These are phyloP conservation scores for Boletus vinaceobasis DNA, from an alignment of 768 basidiomycete species.

Conservation along the genomic window DNA sequence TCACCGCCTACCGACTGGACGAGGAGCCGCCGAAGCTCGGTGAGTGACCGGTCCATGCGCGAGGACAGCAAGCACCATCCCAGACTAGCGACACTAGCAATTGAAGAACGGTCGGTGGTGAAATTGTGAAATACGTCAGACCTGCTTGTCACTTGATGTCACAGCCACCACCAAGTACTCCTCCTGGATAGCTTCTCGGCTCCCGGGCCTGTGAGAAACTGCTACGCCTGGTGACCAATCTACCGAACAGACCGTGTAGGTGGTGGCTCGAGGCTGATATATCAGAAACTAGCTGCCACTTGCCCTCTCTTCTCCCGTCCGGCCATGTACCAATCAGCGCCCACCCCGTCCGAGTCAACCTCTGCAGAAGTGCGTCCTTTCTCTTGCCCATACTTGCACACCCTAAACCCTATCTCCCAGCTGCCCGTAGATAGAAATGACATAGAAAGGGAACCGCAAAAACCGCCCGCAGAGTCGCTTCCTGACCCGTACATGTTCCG, in stretches of 20 bases:
- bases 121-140: no score
- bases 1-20: neutral
- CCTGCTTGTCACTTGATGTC: no score
- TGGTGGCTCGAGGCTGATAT: no score
- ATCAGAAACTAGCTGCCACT: no score
- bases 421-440: slow-evolving; percentile 8
- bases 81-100: slow-evolving; percentile 44
- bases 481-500: slow-evolving; percentile 69
- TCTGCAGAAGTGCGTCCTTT: slow-evolving; percentile 8
- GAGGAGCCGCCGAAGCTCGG: slow-evolving; percentile 43
- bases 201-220: no score
- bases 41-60: slow-evolving; percentile 51
- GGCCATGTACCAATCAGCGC: neutral
- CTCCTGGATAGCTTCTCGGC: no score
- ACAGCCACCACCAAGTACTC: no score
- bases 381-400: neutral
- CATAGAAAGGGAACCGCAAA: slow-evolving; percentile 40
- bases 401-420: neutral
- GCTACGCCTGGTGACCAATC: no score
- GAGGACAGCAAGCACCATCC: slow-evolving; percentile 69
- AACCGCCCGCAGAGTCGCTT: slow-evolving; percentile 23
- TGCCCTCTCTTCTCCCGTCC: neutral
- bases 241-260: no score
- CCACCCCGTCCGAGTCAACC: neutral
- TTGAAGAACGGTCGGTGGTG: slow-evolving; percentile 1